Evolutionary conservation across 805 yeast genomes (phyloP), one percentile per base, ranked within the genome.

Genomic region (Kazachstania kunashirensis): DNA sequence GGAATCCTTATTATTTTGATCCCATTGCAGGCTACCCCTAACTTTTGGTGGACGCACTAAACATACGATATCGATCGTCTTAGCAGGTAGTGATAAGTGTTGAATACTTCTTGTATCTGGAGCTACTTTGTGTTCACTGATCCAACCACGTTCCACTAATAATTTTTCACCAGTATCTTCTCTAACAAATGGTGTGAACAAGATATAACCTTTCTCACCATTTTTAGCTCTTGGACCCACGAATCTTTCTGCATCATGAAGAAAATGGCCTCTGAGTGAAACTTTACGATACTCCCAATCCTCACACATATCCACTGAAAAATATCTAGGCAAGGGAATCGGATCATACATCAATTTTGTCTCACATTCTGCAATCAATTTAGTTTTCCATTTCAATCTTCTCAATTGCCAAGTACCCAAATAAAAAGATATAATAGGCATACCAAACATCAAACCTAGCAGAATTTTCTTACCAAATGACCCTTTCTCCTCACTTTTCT

Each of bases 341-440:
- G 95, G 81, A 3, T 78, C 77, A 39, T 73, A 72, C 0, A 88
- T 77, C 47, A 92, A 62, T 44, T 88, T 66, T 50, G 84, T 85
- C 57, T 92, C 96, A 50, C 89, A 78, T 15, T 73, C 71, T 3
- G 94, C 79, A 42, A 92, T 81, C 43, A 92, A 67, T 43, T 78
- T 73, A 17, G 77, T 81, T 57, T 92, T 92, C 98, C 98, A 92
- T 42, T 73, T 68, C 34, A 92, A 63, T 45, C 98, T 68, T 48
- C 74, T 67, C 31, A 84, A 76, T 63, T 92, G 98, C 98, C 98
- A 92, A 38, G 86, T 73, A 2, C 97, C 98, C 30, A 92, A 63
- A 32, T 77, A 79, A 55, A 89, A 83, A 9, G 95, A 75, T 2
- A 86, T 69, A 1, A 86, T 68, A 0, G 98, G 98, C 79, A 94